Evolutionary conservation across 2,329 filamentous ascomycete genomes (phyloP).

Genomic region (Juglanconis oblonga): DNA sequence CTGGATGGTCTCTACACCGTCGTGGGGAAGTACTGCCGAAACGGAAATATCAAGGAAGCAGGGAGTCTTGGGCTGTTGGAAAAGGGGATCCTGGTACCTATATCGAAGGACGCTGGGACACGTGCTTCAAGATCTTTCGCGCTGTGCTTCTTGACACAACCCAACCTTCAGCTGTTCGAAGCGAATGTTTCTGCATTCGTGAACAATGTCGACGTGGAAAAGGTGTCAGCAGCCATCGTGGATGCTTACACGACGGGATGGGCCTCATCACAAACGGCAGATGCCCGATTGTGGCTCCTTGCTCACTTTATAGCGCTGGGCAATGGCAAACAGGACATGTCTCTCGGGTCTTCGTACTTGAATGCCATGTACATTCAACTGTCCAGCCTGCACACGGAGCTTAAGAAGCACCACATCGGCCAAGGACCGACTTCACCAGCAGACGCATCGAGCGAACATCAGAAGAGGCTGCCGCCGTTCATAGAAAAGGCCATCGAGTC

Average conservation of each 20-base stretch:
- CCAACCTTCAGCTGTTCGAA: conserved; percentile 40
- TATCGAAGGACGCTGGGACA: conserved; percentile 16
- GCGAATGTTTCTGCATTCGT: conserved; percentile 35
- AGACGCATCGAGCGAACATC: conserved; percentile 23
- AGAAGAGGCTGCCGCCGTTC: conserved; percentile 47
- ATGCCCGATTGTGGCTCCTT: conserved; percentile 60
- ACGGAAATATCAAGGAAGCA: conserved; percentile 3
- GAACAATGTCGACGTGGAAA: conserved; percentile 34
- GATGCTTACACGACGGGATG: conserved; percentile 29
- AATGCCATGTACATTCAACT: conserved; percentile 53
- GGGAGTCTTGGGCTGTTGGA: conserved; percentile 14
- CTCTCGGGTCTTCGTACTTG: conserved; percentile 41
- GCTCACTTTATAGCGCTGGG: conserved; percentile 64
- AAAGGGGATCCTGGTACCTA: conserved; percentile 19
- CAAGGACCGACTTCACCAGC: conserved; percentile 27
- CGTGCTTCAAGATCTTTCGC: conserved; percentile 35
- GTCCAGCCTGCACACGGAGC: conserved; percentile 48
- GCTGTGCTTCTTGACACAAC: conserved; percentile 35
- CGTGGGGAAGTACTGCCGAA: conserved; percentile 17
- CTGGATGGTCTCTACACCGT: conserved; percentile 22
- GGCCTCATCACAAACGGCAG: conserved; percentile 28
- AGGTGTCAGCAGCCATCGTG: conserved; percentile 41
- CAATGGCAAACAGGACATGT: conserved; percentile 32
- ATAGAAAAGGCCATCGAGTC: conserved; percentile 65
- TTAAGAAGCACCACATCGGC: conserved; percentile 47